Conservation (phyloP, 306 rosid species). For the Styphnolobium japonicum region DNA sequence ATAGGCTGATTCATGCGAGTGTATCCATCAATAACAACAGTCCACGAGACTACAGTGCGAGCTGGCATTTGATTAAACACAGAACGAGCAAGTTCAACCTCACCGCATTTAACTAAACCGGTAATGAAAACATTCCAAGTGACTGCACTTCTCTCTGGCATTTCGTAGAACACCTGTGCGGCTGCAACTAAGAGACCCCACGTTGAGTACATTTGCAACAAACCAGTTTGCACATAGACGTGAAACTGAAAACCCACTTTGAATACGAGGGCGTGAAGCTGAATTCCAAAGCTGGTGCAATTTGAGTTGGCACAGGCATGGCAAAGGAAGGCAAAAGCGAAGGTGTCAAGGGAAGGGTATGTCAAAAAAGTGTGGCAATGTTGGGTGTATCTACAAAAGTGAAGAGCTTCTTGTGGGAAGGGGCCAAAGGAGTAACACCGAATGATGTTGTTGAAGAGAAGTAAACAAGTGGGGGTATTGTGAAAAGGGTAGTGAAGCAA, state of each 20-base stretch:
- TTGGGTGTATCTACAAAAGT: constrained; percentile 30
- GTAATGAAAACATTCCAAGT: constrained; percentile 73
- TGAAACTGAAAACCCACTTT: constrained; percentile 65
- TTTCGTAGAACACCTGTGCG: constrained; percentile 46
- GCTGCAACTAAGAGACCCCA: constrained; percentile 53
- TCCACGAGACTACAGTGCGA: constrained; percentile 70
- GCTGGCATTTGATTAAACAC: constrained; percentile 53
- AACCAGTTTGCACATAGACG: constrained; percentile 60
- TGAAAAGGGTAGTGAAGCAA: constrained; percentile 30
- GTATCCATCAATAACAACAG: constrained; percentile 61
- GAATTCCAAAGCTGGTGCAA: constrained; percentile 34
- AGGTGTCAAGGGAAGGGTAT: constrained; percentile 43
- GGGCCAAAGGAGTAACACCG: constrained; percentile 39
- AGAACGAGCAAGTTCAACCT: constrained; percentile 49
- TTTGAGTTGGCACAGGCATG: constrained; percentile 46
- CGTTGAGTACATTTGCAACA: constrained; percentile 40
- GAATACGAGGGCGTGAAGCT: constrained; percentile 54
- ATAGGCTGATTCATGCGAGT: constrained; percentile 44
- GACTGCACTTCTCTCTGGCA: constrained; percentile 49
- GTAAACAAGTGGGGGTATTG: constrained; percentile 12
- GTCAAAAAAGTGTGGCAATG: constrained; percentile 8
- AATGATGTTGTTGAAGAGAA: constrained; percentile 56
- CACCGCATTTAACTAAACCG: constrained; percentile 58
- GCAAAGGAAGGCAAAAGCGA: constrained; percentile 54
- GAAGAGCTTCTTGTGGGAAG: constrained; percentile 46